A percentile compares a stretch with the other conserved stretches of the same genome.
These are phyloP conservation scores for Mucuna pruriens DNA, from an alignment of 306 rosid species.

Conservation along the genomic window DNA sequence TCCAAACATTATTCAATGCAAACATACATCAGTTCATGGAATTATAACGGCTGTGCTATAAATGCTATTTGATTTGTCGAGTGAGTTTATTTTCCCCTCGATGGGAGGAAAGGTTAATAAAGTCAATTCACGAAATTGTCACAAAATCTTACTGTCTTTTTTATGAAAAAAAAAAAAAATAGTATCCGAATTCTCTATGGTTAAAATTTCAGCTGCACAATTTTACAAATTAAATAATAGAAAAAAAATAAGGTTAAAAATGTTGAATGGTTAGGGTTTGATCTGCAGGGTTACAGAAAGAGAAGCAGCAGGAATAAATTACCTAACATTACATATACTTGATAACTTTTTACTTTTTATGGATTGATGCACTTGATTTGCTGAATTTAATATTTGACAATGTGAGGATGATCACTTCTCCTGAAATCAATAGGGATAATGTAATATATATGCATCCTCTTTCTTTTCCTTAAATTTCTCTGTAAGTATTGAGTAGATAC, in stretches of 20 bases:
- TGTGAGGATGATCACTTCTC: background rate
- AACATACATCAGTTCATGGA: background rate
- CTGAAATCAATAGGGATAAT: slow-evolving; percentile 21
- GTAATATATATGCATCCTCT: background rate
- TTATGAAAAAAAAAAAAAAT: background rate
- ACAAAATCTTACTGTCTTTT: background rate
- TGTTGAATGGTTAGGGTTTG: background rate
- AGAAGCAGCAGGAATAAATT: background rate
- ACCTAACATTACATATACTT: background rate
- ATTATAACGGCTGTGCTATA: background rate
- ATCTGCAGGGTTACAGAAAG: background rate
- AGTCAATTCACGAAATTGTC: background rate
- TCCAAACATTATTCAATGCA: background rate
- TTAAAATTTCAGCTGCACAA: background rate
- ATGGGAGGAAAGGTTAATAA: background rate
- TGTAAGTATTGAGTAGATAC: background rate
- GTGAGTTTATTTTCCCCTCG: background rate
- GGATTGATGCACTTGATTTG: background rate
- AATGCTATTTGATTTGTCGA: background rate
- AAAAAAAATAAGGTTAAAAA: background rate
- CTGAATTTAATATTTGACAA: background rate
- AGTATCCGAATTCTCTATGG: background rate
- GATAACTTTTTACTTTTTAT: background rate
- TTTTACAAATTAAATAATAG: background rate
- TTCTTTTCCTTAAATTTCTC: background rate